Conservation (phyloP, 768 basidiomycete genomes). For the Pleurotus citrinopileatus region DNA sequence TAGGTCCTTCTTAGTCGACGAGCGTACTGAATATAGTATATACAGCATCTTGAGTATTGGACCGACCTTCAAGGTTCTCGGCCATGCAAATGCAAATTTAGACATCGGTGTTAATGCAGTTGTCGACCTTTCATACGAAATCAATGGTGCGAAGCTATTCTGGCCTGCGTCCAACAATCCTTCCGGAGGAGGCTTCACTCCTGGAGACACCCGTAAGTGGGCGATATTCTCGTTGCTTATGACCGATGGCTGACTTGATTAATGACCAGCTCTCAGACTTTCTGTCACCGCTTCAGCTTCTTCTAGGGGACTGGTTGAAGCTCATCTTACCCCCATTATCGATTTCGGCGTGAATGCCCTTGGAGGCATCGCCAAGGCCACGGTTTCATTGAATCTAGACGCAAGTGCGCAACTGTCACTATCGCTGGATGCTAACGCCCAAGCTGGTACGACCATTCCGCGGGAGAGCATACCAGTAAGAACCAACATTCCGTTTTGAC, state of each 20-base stretch:
- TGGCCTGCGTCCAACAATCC: constrained; percentile 29
- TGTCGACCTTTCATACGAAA: constrained; percentile 28
- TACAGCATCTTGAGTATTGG: constrained; percentile 37
- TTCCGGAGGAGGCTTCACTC: constrained; percentile 23
- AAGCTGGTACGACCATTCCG: constrained; percentile 10
- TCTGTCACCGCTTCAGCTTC: constrained; percentile 27
- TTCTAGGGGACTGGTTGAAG: constrained; percentile 24
- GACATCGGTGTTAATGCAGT: constrained; percentile 29
- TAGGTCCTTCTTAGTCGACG: constrained; percentile 11
- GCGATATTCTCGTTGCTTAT: neutral
- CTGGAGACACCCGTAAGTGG: constrained; percentile 24
- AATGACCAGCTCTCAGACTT: constrained; percentile 24
- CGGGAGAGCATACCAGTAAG: no score
- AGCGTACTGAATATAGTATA: neutral
- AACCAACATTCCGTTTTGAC: no score
- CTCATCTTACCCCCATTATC: constrained; percentile 31
- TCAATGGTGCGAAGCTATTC: constrained; percentile 29
- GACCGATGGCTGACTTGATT: neutral
- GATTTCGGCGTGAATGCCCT: constrained; percentile 9
- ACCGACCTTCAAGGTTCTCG: constrained; percentile 35
- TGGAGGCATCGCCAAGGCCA: constrained; percentile 15
- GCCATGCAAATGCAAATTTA: constrained; percentile 21
- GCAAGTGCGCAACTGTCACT: constrained; percentile 25
- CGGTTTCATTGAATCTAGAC: constrained; percentile 22
- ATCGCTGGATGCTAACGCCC: constrained; percentile 12